Conservation (phyloP, 176 grass and related monocot species). For the Phoenix dactylifera region DNA sequence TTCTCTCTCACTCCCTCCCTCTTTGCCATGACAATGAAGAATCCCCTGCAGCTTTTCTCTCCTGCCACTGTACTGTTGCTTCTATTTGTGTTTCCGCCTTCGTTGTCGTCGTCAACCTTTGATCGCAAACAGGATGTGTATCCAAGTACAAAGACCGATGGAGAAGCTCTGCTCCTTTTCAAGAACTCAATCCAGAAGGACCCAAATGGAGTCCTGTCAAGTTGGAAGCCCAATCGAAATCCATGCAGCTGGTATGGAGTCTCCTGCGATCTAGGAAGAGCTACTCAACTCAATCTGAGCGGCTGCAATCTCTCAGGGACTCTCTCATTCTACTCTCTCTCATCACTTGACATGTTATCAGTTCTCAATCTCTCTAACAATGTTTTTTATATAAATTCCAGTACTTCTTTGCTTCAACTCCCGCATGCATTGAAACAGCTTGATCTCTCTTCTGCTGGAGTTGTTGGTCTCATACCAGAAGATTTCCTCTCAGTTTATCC, state of each 20-base stretch:
- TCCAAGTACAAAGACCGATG: slow-evolving; percentile 9
- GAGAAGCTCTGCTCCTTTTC: slow-evolving; percentile 52
- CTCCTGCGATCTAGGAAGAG: slow-evolving; percentile 45
- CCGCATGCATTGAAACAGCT: slow-evolving; percentile 37
- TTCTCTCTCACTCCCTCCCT: background rate
- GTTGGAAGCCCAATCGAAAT: slow-evolving; percentile 32
- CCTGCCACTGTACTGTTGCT: slow-evolving; percentile 6
- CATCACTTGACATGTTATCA: slow-evolving; percentile 32
- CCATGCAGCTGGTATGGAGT: slow-evolving; percentile 70
- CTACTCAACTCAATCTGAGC: slow-evolving; percentile 49
- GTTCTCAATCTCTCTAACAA: slow-evolving; percentile 72
- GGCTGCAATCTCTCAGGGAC: slow-evolving; percentile 30
- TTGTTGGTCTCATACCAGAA: slow-evolving; percentile 39
- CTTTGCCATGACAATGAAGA: slow-evolving; percentile 37
- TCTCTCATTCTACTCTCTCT: slow-evolving; percentile 27
- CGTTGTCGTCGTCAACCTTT: background rate
- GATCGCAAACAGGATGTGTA: background rate
- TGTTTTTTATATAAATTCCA: slow-evolving; percentile 31
- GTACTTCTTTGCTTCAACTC: slow-evolving; percentile 28
- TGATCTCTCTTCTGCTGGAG: slow-evolving; percentile 49
- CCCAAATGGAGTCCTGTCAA: slow-evolving; percentile 35
- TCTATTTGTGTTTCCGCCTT: slow-evolving; percentile 22
- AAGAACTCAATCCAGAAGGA: slow-evolving; percentile 52
- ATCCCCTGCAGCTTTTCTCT: slow-evolving; percentile 1
- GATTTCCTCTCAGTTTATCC: slow-evolving; percentile 38